phyloP scores from a whole-genome alignment of 495 filamentous ascomycete species.

The Penicillium pancosmium region DNA sequence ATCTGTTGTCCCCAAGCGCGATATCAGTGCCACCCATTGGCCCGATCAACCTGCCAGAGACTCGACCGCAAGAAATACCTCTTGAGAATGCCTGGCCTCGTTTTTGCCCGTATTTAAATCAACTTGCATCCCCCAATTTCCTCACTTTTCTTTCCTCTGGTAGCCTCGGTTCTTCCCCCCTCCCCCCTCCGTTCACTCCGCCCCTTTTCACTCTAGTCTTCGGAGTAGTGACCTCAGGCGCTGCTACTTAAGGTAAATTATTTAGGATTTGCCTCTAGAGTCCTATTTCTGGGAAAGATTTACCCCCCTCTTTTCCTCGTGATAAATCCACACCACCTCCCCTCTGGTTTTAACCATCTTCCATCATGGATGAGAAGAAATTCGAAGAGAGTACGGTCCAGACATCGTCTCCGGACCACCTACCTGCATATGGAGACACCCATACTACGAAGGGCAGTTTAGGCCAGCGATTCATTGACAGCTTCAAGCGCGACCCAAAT shows the following conservation, averaged over 20 bases:
- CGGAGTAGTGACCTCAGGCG: not conserved
- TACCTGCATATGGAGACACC: constrained; percentile 45
- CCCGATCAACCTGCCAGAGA: not conserved
- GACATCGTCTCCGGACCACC: constrained; percentile 25
- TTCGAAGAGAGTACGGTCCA: constrained; percentile 32
- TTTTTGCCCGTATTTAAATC: constrained; percentile 8
- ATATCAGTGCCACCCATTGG: constrained; percentile 4
- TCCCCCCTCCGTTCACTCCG: not conserved
- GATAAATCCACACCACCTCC: no score
- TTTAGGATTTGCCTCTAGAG: no score
- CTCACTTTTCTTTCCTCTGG: constrained; percentile 4
- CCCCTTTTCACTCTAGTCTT: not conserved
- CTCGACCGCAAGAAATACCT: constrained; percentile 7
- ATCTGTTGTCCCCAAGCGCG: not conserved
- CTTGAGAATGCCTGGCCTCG: constrained; percentile 1
- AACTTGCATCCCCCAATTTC: constrained; percentile 1
- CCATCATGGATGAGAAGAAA: constrained; percentile 44
- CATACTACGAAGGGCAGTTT: constrained; percentile 32
- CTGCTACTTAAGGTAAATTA: not conserved
- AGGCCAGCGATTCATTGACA: constrained; percentile 63
- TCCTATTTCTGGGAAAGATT: no score
- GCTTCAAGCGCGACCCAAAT: constrained; percentile 81
- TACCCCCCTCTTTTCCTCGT: no score
- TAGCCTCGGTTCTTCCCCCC: constrained; percentile 6
- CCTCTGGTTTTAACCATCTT: not conserved